Conservation (phyloP, 176 grass and related monocot genomes). For the Zoysia pacifica region DNA sequence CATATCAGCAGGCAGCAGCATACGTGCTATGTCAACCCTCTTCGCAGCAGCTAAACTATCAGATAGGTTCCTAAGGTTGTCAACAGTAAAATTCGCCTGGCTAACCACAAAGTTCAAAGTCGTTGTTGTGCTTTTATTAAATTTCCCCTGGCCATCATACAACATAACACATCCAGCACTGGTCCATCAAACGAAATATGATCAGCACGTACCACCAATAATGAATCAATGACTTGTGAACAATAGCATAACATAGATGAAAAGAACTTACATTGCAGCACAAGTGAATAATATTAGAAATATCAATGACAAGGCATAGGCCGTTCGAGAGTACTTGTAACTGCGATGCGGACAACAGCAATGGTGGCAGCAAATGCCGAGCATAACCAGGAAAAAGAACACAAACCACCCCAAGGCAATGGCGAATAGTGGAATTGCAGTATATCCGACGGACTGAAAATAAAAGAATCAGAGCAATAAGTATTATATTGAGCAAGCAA, state of each 20-base stretch:
- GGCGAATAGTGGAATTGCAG: conserved; percentile 68
- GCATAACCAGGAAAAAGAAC: conserved; percentile 69
- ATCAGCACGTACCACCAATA: conserved; percentile 32
- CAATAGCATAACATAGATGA: background rate
- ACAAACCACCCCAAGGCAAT: conserved; percentile 81
- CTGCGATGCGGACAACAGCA: conserved; percentile 60
- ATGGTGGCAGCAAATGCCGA: conserved; percentile 60
- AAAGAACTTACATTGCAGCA: conserved; percentile 78
- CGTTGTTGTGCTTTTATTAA: conserved; percentile 68
- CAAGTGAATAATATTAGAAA: conserved; percentile 83
- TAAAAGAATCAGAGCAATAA: conserved; percentile 22
- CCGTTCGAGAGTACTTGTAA: conserved; percentile 67
- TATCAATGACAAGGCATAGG: conserved; percentile 74
- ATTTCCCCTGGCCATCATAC: conserved; percentile 80
- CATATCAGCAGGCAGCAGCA: conserved; percentile 51
- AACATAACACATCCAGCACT: conserved; percentile 68
- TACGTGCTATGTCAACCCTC: conserved; percentile 53
- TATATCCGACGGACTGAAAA: conserved; percentile 74
- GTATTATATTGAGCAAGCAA: background rate
- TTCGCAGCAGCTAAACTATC: conserved; percentile 84
- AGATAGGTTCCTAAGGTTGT: conserved; percentile 84
- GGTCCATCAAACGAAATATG: conserved; percentile 18
- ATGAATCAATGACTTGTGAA: conserved; percentile 27
- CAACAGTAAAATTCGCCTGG: conserved; percentile 77
- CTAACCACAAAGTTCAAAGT: conserved; percentile 77